These are phyloP conservation scores for Sphagnum contortum DNA, from an alignment of 225 moss, liverwort and hornwort species.

Conservation along the genomic window DNA sequence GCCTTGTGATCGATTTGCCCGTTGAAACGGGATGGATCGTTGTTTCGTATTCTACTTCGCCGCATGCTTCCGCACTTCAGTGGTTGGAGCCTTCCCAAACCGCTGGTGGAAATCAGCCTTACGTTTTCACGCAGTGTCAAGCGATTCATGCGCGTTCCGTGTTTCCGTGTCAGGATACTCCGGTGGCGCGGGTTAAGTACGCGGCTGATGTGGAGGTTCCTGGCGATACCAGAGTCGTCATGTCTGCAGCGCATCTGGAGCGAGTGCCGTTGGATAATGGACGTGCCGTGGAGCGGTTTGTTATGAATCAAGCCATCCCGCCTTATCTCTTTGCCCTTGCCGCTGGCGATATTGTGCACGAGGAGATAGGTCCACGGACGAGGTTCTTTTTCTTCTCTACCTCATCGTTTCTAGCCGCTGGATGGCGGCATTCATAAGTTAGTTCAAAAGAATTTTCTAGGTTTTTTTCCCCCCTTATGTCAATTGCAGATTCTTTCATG, in stretches of 20 bases:
- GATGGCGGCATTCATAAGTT: too few species aligned
- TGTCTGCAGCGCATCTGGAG: conserved; percentile 43
- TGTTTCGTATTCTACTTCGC: conserved; percentile 27
- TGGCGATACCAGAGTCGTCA: conserved; percentile 29
- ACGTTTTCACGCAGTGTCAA: conserved; percentile 49
- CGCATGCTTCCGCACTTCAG: conserved; percentile 35
- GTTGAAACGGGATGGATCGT: conserved; percentile 14
- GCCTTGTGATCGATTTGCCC: conserved; percentile 18
- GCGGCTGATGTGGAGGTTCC: conserved; percentile 38
- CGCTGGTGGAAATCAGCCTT: conserved; percentile 32
- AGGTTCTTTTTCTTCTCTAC: too few species aligned
- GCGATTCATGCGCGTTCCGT: conserved; percentile 46
- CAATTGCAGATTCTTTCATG: too few species aligned
- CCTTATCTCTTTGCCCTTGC: conserved; percentile 47
- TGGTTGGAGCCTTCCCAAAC: conserved; percentile 50
- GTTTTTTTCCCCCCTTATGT: too few species aligned
- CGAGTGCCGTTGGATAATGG: conserved; percentile 4
- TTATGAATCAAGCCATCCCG: conserved; percentile 43
- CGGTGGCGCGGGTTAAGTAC: conserved; percentile 29
- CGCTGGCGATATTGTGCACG: conserved; percentile 29
- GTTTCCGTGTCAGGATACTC: conserved; percentile 53
- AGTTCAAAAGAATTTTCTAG: too few species aligned
- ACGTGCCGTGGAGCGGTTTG: conserved; percentile 26
- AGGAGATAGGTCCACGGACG: conserved; percentile 36
- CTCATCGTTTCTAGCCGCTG: too few species aligned